Base-by-base conservation (phyloP, 2,329 filamentous ascomycete genomes). In the Periconia digitata region DNA sequence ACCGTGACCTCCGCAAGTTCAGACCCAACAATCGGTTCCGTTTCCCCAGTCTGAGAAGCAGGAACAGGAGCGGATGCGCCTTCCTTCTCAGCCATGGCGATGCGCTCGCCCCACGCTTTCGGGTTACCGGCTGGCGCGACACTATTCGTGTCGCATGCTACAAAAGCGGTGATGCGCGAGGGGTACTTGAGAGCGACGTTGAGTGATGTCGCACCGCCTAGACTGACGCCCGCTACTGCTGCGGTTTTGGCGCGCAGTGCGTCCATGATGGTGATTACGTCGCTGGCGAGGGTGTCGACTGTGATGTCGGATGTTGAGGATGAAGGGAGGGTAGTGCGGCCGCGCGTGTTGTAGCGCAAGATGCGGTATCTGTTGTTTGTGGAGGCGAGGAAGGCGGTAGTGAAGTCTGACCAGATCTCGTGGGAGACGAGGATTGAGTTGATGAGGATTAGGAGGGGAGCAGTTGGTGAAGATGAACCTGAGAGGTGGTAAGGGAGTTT, bases 381-480 rank as follows among this genome's bases (percentile, higher is more conserved):
- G 43, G 79, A 79, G 12, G 69, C 59, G 36, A 78, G 67, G 56
- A 94, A 79, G n/a, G 82, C 73, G 1, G 75, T 72, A 1, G 94
- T 74, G 50, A 95, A 83, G 1, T 78, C 77, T 59, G 94, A 87
- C 90, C 90, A 95, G 81, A 95, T 94, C 66, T 82, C 78, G 55
- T 86, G 79, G 40, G 86, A 84, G 2, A 89, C 89, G 7, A 95
- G 81, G 42, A 95, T 85, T 1, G 87, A 92, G 76, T 95, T 95
- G 71, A 80, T 80, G 57, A 92, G 86, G 17, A 90, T 84, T 10
- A 95, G 77, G 0, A 87, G 80, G 0, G 90, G 90, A 0, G 89
- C 87, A 17, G 80, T 65, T 0, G 85, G 82, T 24, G 85, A 78
- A 0, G 81, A 62, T 54, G 82, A 87, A 46, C 90, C 90, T 69